These are phyloP conservation scores for Daedalea quercina DNA, from an alignment of 768 basidiomycete species.

Conservation along the genomic window DNA sequence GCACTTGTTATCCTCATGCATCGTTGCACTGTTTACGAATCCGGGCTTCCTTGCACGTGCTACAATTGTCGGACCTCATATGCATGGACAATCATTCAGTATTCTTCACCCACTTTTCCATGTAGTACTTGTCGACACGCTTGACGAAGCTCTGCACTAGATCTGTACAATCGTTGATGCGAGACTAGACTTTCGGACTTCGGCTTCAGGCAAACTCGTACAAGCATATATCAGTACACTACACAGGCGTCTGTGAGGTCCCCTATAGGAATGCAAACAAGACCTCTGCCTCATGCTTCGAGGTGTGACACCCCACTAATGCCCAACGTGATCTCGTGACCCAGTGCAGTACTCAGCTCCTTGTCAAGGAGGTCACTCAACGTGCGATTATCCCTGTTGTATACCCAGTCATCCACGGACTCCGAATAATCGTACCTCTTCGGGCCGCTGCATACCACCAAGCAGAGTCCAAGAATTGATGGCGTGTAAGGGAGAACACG, in stretches of 20 bases:
- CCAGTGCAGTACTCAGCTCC: constrained; percentile 51
- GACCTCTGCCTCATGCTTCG: neutral
- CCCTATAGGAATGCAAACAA: too few relatives aligned
- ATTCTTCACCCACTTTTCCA: too few relatives aligned
- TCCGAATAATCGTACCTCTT: constrained; percentile 82
- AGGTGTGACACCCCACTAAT: constrained; percentile 20
- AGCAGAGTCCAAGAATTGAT: neutral
- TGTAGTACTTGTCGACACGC: too few relatives aligned
- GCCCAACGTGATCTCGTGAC: constrained; percentile 27
- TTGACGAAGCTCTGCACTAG: too few relatives aligned
- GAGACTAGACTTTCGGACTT: too few relatives aligned
- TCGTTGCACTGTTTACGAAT: neutral
- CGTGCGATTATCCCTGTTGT: constrained; percentile 57
- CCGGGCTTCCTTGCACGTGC: too few relatives aligned
- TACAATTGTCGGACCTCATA: too few relatives aligned
- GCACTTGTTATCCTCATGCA: neutral
- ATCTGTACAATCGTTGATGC: too few relatives aligned
- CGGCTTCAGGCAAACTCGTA: too few relatives aligned
- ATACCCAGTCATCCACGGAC: constrained; percentile 61
- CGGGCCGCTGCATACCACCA: constrained; percentile 58
- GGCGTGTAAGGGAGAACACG: neutral
- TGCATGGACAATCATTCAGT: too few relatives aligned
- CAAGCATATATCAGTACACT: too few relatives aligned
- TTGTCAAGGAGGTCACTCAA: constrained; percentile 58
- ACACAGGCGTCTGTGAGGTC: too few relatives aligned